Evolutionary conservation across 2,329 filamentous ascomycete species (phyloP), one percentile per base, ranked within the genome.

Genomic region (Pleomassaria siparia): DNA sequence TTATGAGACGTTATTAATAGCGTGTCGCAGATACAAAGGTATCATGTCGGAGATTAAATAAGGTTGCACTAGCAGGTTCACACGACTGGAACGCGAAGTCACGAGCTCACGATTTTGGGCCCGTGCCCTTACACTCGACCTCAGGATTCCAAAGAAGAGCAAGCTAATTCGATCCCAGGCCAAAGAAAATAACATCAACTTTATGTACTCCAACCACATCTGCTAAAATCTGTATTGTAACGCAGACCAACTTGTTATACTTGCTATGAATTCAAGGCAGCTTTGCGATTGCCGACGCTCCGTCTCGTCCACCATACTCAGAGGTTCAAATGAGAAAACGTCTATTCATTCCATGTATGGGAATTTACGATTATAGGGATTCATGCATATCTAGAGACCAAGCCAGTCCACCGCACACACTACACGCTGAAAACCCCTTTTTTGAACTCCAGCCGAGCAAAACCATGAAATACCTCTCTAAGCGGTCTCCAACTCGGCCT

Each of bases 401-500:
- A 40, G 44, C 41, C 32, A 46, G 37, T 25, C 39, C 42, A 49
- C 37, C 42, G 33, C 45, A 43, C 32, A 24, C 15, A 30, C 28
- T 13, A 30, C 40, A 41, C 32, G 33, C 36, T 9, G 29, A 28
- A 39, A 40, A 43, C 6, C n/a, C n/a, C n/a, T 36, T 26, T 43
- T 37, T 11, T 24, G 21, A 43, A 46, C 21, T 35, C 32, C 35
- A 12, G 20, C 35, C 18, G 3, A 37, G 24, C 9, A 8, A 40
- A 13, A n/a, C 36, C 15, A 24, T 3, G 4, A n/a, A n/a, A n/a
- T n/a, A n/a, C n/a, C n/a, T n/a, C n/a, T n/a, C 37, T 18, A 46
- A 41, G 10, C 29, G 15, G 33, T 30, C 39, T 25, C 40, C 3
- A 40, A 43, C 13, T 53, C 30, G n/a, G n/a, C n/a, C 24, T 70